Evolutionary conservation across 257 asterid genomes (phyloP).

Genomic region (Salvia rosmarinus): DNA sequence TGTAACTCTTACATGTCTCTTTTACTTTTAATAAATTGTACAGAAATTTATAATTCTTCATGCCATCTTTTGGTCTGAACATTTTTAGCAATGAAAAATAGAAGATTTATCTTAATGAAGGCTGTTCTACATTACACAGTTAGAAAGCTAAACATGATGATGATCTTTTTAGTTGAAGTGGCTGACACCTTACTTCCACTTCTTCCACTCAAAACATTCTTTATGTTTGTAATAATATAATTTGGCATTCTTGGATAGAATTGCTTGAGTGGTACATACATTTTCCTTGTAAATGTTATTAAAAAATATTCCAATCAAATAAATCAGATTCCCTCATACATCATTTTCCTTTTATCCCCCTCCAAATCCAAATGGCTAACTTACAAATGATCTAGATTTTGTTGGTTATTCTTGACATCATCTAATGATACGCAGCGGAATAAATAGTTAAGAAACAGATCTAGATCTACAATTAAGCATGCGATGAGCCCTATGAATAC

Average conservation of each 20-base stretch:
- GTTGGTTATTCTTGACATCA: no score
- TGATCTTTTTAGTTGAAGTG: conserved; percentile 34
- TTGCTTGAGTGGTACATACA: conserved; percentile 25
- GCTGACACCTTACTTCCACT: conserved; percentile 43
- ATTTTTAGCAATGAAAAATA: conserved; percentile 1
- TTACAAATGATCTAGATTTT: not conserved
- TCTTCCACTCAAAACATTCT: conserved; percentile 39
- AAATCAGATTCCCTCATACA: not conserved
- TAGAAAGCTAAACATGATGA: conserved; percentile 6
- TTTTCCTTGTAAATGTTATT: not conserved
- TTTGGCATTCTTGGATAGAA: conserved; percentile 13
- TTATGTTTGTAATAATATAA: conserved; percentile 9
- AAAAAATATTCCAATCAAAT: conserved; percentile 16
- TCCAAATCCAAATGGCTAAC: not conserved
- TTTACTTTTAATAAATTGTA: not conserved
- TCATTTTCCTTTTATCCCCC: no score
- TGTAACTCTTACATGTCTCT: no score
- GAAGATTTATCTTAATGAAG: conserved; percentile 7
- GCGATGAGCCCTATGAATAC: no score
- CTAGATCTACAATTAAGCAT: no score
- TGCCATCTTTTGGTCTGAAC: not conserved
- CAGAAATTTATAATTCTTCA: not conserved
- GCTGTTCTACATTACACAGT: not conserved
- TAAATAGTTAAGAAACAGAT: no score
- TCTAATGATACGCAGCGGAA: no score